phyloP scores from a whole-genome alignment of 306 rosid genomes.

The Benincasa hispida region DNA sequence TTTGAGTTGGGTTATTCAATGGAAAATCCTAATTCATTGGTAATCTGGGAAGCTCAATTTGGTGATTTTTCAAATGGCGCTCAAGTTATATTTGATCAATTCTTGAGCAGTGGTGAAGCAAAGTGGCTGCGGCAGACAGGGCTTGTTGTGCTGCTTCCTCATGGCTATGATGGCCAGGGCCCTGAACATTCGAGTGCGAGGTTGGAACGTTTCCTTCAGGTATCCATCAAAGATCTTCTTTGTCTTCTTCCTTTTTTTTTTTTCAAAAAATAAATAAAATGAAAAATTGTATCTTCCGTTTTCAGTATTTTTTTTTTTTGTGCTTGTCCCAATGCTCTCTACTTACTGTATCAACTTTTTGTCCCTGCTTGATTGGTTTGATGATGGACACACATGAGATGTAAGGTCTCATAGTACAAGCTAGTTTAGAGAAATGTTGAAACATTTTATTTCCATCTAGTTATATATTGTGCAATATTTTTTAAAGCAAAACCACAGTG shows the following conservation, averaged over 20 bases:
- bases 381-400: background rate
- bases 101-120: constrained; percentile 85
- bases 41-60: constrained; percentile 98
- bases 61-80: constrained; percentile 98
- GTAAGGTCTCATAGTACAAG: background rate
- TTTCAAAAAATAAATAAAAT: background rate
- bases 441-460: background rate
- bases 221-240: background rate
- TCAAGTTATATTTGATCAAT: constrained; percentile 90
- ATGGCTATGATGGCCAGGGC: constrained; percentile 97
- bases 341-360: background rate
- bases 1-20: constrained; percentile 94
- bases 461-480: background rate
- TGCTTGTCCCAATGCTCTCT: background rate
- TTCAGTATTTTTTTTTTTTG: background rate
- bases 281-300: background rate
- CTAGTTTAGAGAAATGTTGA: background rate
- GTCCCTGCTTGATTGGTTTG: background rate
- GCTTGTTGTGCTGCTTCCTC: constrained; percentile 84
- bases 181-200: constrained; percentile 96
- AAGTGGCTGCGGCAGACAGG: constrained; percentile 99
- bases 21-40: constrained; percentile 93
- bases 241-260: background rate
- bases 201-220: constrained; percentile 95
- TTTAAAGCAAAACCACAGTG: background rate